Conservation (phyloP, 192 early-diverging fungal genomes). For the Coemansia sp. region DNA sequence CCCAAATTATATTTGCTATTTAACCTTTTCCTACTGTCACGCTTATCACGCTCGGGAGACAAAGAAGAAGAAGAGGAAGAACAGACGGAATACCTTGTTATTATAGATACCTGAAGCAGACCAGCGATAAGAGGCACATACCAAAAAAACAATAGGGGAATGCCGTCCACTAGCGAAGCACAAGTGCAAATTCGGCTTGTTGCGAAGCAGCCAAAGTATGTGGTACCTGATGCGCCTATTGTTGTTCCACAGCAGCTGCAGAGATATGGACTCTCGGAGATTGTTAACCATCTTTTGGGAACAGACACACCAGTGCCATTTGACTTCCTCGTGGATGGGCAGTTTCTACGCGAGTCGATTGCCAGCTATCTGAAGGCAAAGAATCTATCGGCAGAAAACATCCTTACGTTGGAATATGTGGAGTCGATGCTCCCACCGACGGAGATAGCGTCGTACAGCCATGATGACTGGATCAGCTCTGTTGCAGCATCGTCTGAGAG, state of each 20-base stretch:
- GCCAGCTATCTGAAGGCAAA: slow-evolving; percentile 69
- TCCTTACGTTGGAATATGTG: slow-evolving; percentile 89
- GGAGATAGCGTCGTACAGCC: slow-evolving; percentile 73
- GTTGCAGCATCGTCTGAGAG: slow-evolving; percentile 44
- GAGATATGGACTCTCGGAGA: slow-evolving; percentile 89
- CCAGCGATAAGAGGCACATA: not conserved
- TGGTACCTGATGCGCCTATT: slow-evolving; percentile 81
- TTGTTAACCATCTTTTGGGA: slow-evolving; percentile 88
- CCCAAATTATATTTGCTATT: not conserved
- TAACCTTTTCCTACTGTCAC: not conserved
- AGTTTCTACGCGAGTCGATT: slow-evolving; percentile 81
- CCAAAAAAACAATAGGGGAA: not conserved
- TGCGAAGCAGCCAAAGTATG: slow-evolving; percentile 71
- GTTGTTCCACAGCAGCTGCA: slow-evolving; percentile 82
- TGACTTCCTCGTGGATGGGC: slow-evolving; percentile 90
- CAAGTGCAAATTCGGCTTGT: slow-evolving; percentile 86
- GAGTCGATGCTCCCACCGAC: slow-evolving; percentile 86
- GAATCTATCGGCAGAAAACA: slow-evolving; percentile 65
- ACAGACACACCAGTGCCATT: slow-evolving; percentile 71
- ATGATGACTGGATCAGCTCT: slow-evolving; percentile 95
- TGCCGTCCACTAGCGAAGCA: slow-evolving; percentile 43
- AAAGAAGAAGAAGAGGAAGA: not conserved
- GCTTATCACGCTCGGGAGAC: not conserved
- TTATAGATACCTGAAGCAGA: not conserved
- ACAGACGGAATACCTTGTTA: not conserved